Evolutionary conservation across 345 rosid genomes (phyloP), one percentile per base, ranked within the genome.

Genomic region (Populus simonii): DNA sequence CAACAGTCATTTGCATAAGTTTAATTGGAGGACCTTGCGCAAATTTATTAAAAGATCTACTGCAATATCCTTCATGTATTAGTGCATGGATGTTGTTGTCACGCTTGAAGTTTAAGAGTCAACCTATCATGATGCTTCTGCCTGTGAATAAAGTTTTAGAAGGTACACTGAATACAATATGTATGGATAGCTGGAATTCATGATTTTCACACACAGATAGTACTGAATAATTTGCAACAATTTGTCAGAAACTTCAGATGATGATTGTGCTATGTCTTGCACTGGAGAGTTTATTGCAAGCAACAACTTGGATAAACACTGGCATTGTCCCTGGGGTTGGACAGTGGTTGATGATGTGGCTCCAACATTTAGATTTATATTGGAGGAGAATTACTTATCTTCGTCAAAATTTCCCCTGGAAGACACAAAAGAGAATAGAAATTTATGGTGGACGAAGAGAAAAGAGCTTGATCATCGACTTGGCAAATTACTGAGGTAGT

Each of bases 241-340:
- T 23, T 33, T 45, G 18, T 27, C 17, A 22, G 88, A 87, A 76
- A 75, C 73, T 81, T 87, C 90, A 81, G 88, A 86, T 68, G 86
- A 86, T 74, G 90, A 81, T 80, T 78, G 79, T 69, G 83, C 78
- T 70, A 88, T 57, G 53, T 79, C 80, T 71, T 75, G 75, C 73
- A 75, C 75, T 68, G 79, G 55, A 73, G 80, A 86, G 66, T 71
- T 78, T 39, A 43, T 49, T 57, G 84, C 84, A 78, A 73, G 63
- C 68, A 79, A 86, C 75, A 82, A 76, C 29, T 68, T 66, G 72
- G 88, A 51, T 68, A 86, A 83, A 72, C 84, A 78, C 25, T 93
- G 99, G 99, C 88, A 78, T 76, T 96, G 99, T 78, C 96, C 99
- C 29, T 92, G 98, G 99, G 92, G 91, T 83, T 81, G 84, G 65